Percentiles rank a stretch among this genome's conserved stretches.
phyloP scores from a whole-genome alignment of 2,329 filamentous ascomycete species.

The Taxawa tesnikishii region DNA sequence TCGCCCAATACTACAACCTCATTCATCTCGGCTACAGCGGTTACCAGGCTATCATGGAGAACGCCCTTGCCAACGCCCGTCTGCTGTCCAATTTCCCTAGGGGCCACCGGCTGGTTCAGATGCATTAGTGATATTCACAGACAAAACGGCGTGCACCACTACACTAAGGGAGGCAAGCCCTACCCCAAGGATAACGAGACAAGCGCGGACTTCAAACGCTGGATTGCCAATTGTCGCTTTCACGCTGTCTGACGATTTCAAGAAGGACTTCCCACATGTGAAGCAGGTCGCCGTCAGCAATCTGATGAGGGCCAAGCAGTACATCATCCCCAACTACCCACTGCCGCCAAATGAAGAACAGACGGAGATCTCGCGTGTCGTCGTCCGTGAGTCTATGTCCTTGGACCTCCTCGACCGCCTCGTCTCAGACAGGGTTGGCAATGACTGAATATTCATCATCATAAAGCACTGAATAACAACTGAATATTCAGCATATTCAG shows the following conservation, averaged over 20 bases:
- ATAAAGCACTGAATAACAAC: too few relatives aligned
- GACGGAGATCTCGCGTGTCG: conserved; percentile 55
- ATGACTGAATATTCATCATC: too few relatives aligned
- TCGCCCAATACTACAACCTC: conserved; percentile 62
- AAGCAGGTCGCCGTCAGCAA: conserved; percentile 53
- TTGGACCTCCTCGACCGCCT: conserved; percentile 54
- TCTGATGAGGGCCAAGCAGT: conserved; percentile 52
- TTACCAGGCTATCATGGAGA: conserved; percentile 54
- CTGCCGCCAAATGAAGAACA: conserved; percentile 49
- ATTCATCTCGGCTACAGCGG: conserved; percentile 57
- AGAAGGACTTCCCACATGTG: conserved; percentile 47
- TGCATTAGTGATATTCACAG: conserved; percentile 53
- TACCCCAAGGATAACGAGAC: conserved; percentile 35
- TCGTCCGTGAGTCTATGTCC: conserved; percentile 55
- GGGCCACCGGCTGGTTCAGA: conserved; percentile 54
- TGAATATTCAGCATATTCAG: too few relatives aligned
- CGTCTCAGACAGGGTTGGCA: conserved; percentile 48
- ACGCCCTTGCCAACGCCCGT: conserved; percentile 52
- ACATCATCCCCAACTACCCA: conserved; percentile 61
- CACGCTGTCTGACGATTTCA: conserved; percentile 48
- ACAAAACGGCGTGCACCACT: conserved; percentile 30
- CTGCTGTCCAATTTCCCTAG: conserved; percentile 50
- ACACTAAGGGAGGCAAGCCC: conserved; percentile 27
- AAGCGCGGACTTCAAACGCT: conserved; percentile 48
- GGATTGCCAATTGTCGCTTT: conserved; percentile 60